Percentiles rank a stretch among this genome's conserved stretches.
Evolutionary conservation across 169 alveolate genomes (phyloP).

Genomic region (Babesia caballi): DNA sequence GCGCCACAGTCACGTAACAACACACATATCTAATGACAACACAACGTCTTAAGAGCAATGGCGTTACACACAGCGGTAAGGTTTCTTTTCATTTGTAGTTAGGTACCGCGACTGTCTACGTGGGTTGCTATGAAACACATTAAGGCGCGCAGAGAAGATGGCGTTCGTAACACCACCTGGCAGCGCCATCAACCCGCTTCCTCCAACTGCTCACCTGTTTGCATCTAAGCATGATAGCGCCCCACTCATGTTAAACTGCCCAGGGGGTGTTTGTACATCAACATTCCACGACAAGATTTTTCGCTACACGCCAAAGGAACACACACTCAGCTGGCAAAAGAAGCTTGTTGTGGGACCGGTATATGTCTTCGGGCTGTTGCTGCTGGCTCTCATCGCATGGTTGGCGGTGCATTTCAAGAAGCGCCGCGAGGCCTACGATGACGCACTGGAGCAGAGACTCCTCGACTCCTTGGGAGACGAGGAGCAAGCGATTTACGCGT

Average conservation of each 20-base stretch:
- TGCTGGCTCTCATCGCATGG: slow-evolving; percentile 1
- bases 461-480: slow-evolving; percentile 15
- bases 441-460: slow-evolving; percentile 27
- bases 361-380: not conserved
- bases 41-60: too few species aligned
- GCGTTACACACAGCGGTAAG: too few species aligned
- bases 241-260: not conserved
- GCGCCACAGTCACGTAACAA: not conserved
- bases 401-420: not conserved
- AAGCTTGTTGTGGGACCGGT: not conserved
- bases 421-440: slow-evolving; percentile 5
- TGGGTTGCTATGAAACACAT: too few species aligned
- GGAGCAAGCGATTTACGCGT: slow-evolving; percentile 7
- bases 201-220: slow-evolving; percentile 10
- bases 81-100: too few species aligned
- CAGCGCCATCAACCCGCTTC: not conserved
- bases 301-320: slow-evolving; percentile 9
- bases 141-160: too few species aligned
- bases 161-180: not conserved
- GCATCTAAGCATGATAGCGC: not conserved
- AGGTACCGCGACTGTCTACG: too few species aligned
- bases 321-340: not conserved
- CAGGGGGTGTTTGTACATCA: slow-evolving; percentile 6
- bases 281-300: slow-evolving; percentile 3
- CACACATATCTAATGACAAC: not conserved